phyloP scores from a whole-genome alignment of 768 basidiomycete species.

The Gymnopilus dilepis region DNA sequence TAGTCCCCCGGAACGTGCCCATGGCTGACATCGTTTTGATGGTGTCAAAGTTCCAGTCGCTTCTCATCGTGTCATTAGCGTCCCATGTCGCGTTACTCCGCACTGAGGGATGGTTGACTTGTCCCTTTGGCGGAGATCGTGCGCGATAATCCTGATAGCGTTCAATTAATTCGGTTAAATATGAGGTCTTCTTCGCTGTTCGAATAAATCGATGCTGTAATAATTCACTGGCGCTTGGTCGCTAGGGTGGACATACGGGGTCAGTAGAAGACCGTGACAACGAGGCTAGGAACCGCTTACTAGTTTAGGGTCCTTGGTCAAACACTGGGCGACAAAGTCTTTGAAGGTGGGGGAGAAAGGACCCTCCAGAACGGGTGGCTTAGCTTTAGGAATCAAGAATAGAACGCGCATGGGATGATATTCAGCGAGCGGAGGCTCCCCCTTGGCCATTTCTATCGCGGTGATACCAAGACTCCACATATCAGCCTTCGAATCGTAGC shows the following conservation, averaged over 20 bases:
- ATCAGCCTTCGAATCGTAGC: slow-evolving; percentile 95
- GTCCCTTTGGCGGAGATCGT: slow-evolving; percentile 63
- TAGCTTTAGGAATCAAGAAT: slow-evolving; percentile 97
- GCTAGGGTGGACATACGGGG: slow-evolving; percentile 47
- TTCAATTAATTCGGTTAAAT: slow-evolving; percentile 87
- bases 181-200: slow-evolving; percentile 79
- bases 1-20: slow-evolving; percentile 78
- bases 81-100: slow-evolving; percentile 72
- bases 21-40: slow-evolving; percentile 73
- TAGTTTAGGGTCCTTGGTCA: slow-evolving; percentile 88
- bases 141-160: slow-evolving; percentile 80
- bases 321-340: slow-evolving; percentile 87
- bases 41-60: slow-evolving; percentile 97
- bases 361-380: slow-evolving; percentile 89
- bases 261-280: slow-evolving; percentile 12
- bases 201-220: slow-evolving; percentile 94
- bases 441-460: slow-evolving; percentile 97
- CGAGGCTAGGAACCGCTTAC: slow-evolving; percentile 47
- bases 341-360: slow-evolving; percentile 86
- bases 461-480: slow-evolving; percentile 99
- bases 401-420: slow-evolving; percentile 99
- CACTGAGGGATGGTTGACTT: slow-evolving; percentile 61
- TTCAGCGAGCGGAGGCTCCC: slow-evolving; percentile 94
- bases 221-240: slow-evolving; percentile 90
- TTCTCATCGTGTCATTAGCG: slow-evolving; percentile 74